Evolutionary conservation across 2,329 filamentous ascomycete species (phyloP), one percentile per base, ranked within the genome.

Genomic region (Rosellinia necatrix): DNA sequence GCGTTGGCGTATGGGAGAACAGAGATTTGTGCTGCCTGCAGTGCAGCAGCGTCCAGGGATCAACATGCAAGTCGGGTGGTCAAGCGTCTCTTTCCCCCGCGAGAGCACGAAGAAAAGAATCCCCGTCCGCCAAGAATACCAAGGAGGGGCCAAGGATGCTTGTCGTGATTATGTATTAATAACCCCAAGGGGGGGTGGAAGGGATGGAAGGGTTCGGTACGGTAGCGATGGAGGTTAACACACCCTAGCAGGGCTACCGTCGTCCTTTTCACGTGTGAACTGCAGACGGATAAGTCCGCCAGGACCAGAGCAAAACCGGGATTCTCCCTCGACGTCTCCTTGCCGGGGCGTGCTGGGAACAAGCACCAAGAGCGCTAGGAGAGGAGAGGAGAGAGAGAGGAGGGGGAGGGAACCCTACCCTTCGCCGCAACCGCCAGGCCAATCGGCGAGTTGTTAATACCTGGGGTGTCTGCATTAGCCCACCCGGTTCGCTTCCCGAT

Each of bases 11-110:
- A 35, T 34, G 50, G 41, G 25, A 42, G 43, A 15, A 34, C 46
- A 34, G 35, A 52, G 29, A 43, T 15, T n/a, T 21, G 15, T 34
- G 27, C 27, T 15, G 10, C 48, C 41, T 47, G 56, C 48, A 59
- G 44, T 43, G 49, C 48, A 52, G 52, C 48, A 56, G 32, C 37
- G 35, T 30, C n/a, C 56, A 51, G 48, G 52, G 56, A 24, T 51
- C 25, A 32, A 42, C 38, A 51, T 59, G 52, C 56, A 59, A 58
- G 42, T 35, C 30, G 34, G 17, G 21, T 17, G 22, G 46, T 35
- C 50, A 48, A 59, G 52, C 52, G 27, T n/a, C n/a, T n/a, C n/a
- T n/a, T n/a, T n/a, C n/a, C 38, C 48, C 43, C 48, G 47, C 30
- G 25, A 41, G 48, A 41, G 24, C 42, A 38, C 38, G 40, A 27